phyloP scores from a whole-genome alignment of 352 stramenopile genomes.

The Phytophthora europaea region DNA sequence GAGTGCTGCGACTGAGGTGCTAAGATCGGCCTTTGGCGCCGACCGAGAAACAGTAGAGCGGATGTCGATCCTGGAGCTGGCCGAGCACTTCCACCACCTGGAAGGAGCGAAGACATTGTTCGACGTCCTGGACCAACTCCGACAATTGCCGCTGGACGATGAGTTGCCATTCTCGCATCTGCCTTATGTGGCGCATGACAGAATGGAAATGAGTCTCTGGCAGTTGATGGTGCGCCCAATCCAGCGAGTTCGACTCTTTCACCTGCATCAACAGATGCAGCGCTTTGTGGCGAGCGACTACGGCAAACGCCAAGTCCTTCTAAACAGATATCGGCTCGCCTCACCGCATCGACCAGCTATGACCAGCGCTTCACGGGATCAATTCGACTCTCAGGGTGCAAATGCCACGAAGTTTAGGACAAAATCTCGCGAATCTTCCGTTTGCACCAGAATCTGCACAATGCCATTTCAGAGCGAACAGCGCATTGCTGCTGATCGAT shows the following conservation, averaged over 20 bases:
- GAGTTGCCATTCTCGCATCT: conserved; percentile 26
- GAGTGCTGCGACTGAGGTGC: neutral
- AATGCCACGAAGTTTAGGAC: neutral
- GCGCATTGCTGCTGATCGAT: conserved; percentile 7
- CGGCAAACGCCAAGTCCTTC: conserved; percentile 18
- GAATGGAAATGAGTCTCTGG: conserved; percentile 50
- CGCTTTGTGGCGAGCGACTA: conserved; percentile 30
- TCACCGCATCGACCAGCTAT: conserved; percentile 15
- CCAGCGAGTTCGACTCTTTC: conserved; percentile 46
- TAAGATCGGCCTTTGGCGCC: conserved; percentile 8
- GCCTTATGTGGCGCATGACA: conserved; percentile 28
- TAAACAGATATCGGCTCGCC: conserved; percentile 13
- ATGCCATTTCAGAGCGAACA: conserved; percentile 1
- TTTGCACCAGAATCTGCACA: neutral
- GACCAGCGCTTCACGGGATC: neutral
- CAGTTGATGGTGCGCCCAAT: conserved; percentile 50
- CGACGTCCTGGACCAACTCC: conserved; percentile 12
- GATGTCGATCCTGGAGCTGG: conserved; percentile 26
- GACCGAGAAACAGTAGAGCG: conserved; percentile 14
- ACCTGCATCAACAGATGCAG: conserved; percentile 37
- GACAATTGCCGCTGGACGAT: conserved; percentile 6
- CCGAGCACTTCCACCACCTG: conserved; percentile 22
- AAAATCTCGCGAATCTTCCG: neutral
- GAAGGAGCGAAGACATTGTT: conserved; percentile 2
- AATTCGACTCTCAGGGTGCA: neutral